Base-by-base conservation (phyloP, 1,284 basidiomycete species). In the Phlebopus sp. region DNA sequence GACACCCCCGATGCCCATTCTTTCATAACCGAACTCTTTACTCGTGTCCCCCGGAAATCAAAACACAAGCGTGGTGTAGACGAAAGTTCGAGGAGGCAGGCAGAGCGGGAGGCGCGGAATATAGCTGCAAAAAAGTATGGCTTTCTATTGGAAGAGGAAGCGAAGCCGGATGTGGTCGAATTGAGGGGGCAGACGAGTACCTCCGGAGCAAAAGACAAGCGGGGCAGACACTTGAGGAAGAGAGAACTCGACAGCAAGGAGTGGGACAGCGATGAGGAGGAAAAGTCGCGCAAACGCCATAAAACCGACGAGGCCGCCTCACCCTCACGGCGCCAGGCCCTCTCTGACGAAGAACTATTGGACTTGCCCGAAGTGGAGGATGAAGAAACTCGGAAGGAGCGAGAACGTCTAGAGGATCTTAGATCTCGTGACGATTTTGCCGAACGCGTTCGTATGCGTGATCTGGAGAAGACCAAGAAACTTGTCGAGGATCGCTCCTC, bases 391-490 rank as follows among this genome's bases (percentile, higher is more conserved):
- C 75, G 85, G 40, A 78, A 67, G 58, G 93, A 94, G 69, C 74
- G 82, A 37, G 88, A 94, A 60, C 76, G 92, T 21, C 52, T 84
- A 45, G 80, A 86, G 60, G 96, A 99, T 59, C 55, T 91, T 11
- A 77, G 80, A 49, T 96, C 97, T 55, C 78, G 96, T 51, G 96
- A 99, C 66, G 94, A 88, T 30, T 97, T 98, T 59, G 90, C 96
- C 0, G 84, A 91, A 55, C 85, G 96, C 5, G 82, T 98, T 59
- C 82, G 82, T 59, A 79, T 87, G 49, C 84, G 87, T 51, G 95
- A 99, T 69, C 78, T 80, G 59, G 87, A 92, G 67, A 81, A 79
- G 65, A 92, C 89, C 34, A 96, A 95, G 72, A 90, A 89, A 62
- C 69, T 98, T n/a, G 86, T 97, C 32, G 90, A 94, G 65, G 96